Conservation (phyloP, 2,329 filamentous ascomycete genomes). For the Lecanicillium sp. region DNA sequence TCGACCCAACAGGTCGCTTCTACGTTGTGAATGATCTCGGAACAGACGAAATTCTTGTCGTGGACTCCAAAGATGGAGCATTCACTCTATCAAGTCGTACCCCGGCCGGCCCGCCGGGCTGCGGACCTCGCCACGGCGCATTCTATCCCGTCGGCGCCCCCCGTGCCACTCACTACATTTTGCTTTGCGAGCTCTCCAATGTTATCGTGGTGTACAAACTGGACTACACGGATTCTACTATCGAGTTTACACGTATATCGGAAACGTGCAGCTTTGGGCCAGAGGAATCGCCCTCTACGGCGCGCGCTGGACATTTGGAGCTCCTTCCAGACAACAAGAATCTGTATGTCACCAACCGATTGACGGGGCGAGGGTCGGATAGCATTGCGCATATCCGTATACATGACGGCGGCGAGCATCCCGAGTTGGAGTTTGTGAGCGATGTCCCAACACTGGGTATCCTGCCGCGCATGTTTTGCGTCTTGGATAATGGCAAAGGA, state of each 20-base stretch:
- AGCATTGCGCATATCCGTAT: slow-evolving; percentile 42
- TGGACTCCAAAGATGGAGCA: slow-evolving; percentile 37
- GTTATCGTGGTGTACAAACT: slow-evolving; percentile 37
- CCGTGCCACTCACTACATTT: slow-evolving; percentile 38
- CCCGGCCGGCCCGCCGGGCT: slow-evolving; percentile 30
- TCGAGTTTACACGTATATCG: slow-evolving; percentile 33
- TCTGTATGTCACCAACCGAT: slow-evolving; percentile 47
- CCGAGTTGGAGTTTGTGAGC: slow-evolving; percentile 28
- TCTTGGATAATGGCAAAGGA: slow-evolving; percentile 13
- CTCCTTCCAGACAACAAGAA: slow-evolving; percentile 36
- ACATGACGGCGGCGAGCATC: slow-evolving; percentile 16
- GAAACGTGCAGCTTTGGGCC: slow-evolving; percentile 36
- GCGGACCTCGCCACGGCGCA: slow-evolving; percentile 45
- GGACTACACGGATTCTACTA: slow-evolving; percentile 28
- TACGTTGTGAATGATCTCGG: slow-evolving; percentile 45
- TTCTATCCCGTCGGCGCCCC: slow-evolving; percentile 35
- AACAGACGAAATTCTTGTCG: slow-evolving; percentile 39
- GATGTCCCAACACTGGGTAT: slow-evolving; percentile 30
- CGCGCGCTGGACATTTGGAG: slow-evolving; percentile 41
- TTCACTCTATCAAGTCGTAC: slow-evolving; percentile 33
- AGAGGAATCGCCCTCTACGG: slow-evolving; percentile 26
- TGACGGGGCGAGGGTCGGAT: slow-evolving; percentile 39
- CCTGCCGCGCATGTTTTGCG: slow-evolving; percentile 42
- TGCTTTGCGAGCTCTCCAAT: slow-evolving; percentile 43
- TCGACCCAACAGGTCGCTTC: slow-evolving; percentile 44